These are phyloP conservation scores for Earliella scabrosa DNA, from an alignment of 1,284 basidiomycete genomes.

Conservation along the genomic window DNA sequence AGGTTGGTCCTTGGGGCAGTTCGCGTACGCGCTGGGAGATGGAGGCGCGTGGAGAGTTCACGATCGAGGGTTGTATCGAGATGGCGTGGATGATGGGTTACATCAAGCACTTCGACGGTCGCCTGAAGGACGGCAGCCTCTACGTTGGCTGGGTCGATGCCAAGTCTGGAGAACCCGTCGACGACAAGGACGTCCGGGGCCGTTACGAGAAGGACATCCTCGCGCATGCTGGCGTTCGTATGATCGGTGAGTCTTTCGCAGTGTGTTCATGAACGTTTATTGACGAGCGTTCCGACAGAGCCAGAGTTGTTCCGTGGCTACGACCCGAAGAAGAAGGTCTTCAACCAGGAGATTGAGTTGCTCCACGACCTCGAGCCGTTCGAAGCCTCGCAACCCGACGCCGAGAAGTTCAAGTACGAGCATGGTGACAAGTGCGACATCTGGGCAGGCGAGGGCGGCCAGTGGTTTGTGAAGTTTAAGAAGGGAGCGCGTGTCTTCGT, in stretches of 20 bases:
- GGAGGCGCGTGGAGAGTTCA: slow-evolving; percentile 93
- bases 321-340: slow-evolving; percentile 95
- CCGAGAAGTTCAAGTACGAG: slow-evolving; percentile 94
- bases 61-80: slow-evolving; percentile 97
- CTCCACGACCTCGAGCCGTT: slow-evolving; percentile 97
- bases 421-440: slow-evolving; percentile 97
- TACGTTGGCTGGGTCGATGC: slow-evolving; percentile 99
- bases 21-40: slow-evolving; percentile 99
- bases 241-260: slow-evolving; percentile 93
- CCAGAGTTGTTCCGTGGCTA: slow-evolving; percentile 98
- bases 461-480: slow-evolving; percentile 99
- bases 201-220: slow-evolving; percentile 96
- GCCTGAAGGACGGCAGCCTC: slow-evolving; percentile 88
- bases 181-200: slow-evolving; percentile 95
- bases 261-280: no score
- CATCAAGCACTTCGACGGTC: slow-evolving; percentile 98
- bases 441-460: slow-evolving; percentile 88
- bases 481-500: slow-evolving; percentile 94
- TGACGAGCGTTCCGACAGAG: slow-evolving; percentile 63
- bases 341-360: slow-evolving; percentile 97
- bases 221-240: slow-evolving; percentile 90
- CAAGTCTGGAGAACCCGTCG: slow-evolving; percentile 95
- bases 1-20: slow-evolving; percentile 99
- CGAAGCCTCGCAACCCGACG: slow-evolving; percentile 91
- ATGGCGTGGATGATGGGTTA: slow-evolving; percentile 99